A percentile compares a stretch with the other conserved stretches of the same genome.
Evolutionary conservation across 2,329 filamentous ascomycete genomes (phyloP).

Genomic region (Byssochlamys sp.): DNA sequence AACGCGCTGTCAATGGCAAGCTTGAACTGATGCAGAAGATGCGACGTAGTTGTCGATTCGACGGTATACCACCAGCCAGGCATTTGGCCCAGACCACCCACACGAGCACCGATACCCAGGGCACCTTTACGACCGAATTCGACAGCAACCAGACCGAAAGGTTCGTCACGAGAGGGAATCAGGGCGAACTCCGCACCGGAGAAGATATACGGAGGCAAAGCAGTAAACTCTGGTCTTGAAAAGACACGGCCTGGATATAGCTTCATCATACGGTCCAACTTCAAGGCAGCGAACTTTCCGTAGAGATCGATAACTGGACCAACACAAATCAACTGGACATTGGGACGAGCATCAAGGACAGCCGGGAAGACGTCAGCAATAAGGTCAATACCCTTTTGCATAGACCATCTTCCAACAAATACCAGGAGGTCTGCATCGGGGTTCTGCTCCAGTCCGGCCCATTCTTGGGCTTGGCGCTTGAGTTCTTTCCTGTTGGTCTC

Average conservation of each 20-base stretch:
- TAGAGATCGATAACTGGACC: conserved; percentile 60
- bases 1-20: conserved; percentile 54
- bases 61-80: conserved; percentile 64
- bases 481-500: conserved; percentile 47
- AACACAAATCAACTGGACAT: conserved; percentile 53
- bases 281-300: conserved; percentile 58
- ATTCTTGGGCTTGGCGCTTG: conserved; percentile 55
- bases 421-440: conserved; percentile 56
- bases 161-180: conserved; percentile 60
- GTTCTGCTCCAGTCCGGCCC: conserved; percentile 54
- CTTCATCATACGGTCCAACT: conserved; percentile 55
- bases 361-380: conserved; percentile 59
- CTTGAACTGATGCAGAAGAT: conserved; percentile 57
- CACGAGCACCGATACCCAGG: conserved; percentile 55
- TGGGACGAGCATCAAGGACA: conserved; percentile 50
- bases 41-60: conserved; percentile 54
- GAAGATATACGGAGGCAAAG: conserved; percentile 58
- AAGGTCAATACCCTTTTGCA: conserved; percentile 60
- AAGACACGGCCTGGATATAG: conserved; percentile 56
- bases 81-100: conserved; percentile 61
- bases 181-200: conserved; percentile 59
- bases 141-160: conserved; percentile 59
- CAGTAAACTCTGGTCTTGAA: conserved; percentile 60
- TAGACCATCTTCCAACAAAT: conserved; percentile 60
- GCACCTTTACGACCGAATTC: conserved; percentile 61